phyloP scores from a whole-genome alignment of 1,284 basidiomycete species.

The Trichosporon asahii region DNA sequence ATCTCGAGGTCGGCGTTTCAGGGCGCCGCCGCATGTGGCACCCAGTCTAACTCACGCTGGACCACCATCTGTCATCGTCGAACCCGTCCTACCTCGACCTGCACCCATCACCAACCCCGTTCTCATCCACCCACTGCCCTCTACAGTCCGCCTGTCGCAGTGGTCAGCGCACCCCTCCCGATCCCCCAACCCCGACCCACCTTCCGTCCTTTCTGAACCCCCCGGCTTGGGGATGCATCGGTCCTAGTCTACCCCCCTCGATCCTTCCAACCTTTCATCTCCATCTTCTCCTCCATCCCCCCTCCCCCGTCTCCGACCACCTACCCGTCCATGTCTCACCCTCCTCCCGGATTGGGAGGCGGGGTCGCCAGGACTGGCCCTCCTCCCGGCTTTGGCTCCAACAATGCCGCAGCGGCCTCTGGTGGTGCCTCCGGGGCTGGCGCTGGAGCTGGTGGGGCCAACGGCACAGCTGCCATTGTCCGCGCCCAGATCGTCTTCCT shows the following conservation, averaged over 20 bases:
- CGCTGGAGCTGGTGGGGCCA: conserved; percentile 16
- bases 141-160: conserved; percentile 10
- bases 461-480: conserved; percentile 51
- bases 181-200: neutral
- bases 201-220: conserved; percentile 7
- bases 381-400: conserved; percentile 46
- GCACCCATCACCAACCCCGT: neutral
- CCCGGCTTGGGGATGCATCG: conserved; percentile 21
- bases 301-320: conserved; percentile 11
- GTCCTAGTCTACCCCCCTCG: conserved; percentile 12
- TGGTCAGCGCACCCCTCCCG: conserved; percentile 1
- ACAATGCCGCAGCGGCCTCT: conserved; percentile 11
- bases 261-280: conserved; percentile 15
- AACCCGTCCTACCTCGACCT: conserved; percentile 5
- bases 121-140: conserved; percentile 7
- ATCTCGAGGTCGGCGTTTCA: conserved; percentile 9
- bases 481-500: conserved; percentile 77
- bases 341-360: conserved; percentile 50
- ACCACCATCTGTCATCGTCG: conserved; percentile 10
- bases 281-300: conserved; percentile 9
- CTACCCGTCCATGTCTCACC: conserved; percentile 36
- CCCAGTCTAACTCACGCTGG: neutral
- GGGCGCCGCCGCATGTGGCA: neutral
- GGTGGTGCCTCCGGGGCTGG: conserved; percentile 18
- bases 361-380: conserved; percentile 48